These are phyloP conservation scores for Russula lepida DNA, from an alignment of 768 basidiomycete species.

Conservation along the genomic window DNA sequence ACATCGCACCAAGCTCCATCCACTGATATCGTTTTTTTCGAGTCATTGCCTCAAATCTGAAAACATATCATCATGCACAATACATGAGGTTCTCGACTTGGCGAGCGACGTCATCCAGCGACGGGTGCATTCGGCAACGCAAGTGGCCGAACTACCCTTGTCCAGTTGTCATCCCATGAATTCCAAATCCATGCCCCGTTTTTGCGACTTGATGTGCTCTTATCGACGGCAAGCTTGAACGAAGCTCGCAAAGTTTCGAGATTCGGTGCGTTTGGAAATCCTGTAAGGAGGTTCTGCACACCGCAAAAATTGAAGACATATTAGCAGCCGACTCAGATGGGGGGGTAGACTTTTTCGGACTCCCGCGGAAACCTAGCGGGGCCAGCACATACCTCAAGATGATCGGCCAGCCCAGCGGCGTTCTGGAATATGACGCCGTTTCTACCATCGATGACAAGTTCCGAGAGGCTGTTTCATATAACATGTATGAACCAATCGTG, in stretches of 20 bases:
- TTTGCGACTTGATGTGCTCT: not conserved
- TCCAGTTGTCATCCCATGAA: slow-evolving; percentile 23
- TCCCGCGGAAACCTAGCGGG: not conserved
- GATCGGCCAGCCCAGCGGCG: slow-evolving; percentile 58
- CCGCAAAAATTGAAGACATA: not conserved
- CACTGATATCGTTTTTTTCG: not conserved
- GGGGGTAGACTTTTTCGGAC: not conserved
- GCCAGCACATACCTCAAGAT: slow-evolving; percentile 49
- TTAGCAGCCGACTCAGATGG: not conserved
- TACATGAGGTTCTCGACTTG: not conserved
- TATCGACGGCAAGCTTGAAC: slow-evolving; percentile 2
- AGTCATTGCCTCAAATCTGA: not conserved
- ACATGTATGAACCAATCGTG: not conserved
- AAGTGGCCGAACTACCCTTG: slow-evolving; percentile 21
- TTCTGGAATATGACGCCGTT: slow-evolving; percentile 78
- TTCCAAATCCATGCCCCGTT: slow-evolving; percentile 14
- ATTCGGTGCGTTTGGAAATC: slow-evolving; percentile 9
- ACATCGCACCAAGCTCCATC: not conserved
- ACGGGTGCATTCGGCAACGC: slow-evolving; percentile 13
- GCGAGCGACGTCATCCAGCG: slow-evolving; percentile 13
- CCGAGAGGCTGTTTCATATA: slow-evolving; percentile 50
- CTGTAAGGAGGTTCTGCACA: slow-evolving; percentile 15
- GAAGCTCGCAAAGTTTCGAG: slow-evolving; percentile 13
- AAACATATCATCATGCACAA: not conserved
- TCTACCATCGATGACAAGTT: slow-evolving; percentile 75